Evolutionary conservation across 768 basidiomycete genomes (phyloP), one percentile per base, ranked within the genome.

Genomic region (Sporobolomyces roseus): DNA sequence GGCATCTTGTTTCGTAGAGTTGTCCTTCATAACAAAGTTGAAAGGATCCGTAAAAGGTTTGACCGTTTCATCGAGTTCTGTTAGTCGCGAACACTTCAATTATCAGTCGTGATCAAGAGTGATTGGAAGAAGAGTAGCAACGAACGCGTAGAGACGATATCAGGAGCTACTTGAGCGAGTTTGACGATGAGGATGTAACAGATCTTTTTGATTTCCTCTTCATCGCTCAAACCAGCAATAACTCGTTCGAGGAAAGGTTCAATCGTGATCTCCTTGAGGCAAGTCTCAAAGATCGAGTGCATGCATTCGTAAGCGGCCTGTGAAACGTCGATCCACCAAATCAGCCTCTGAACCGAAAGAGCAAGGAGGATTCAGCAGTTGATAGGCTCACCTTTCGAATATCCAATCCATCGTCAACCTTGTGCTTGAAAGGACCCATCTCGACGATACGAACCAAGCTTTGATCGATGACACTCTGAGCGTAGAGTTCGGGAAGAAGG

Each of bases 351-450:
- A 29, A 33, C 16, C n/a, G 35, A 33, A 16, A 32, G 56, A 50
- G 12, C 14, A 14, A 10, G 1, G 25, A 3, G 29, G 35, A 25
- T 48, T 25, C n/a, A 8, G 48, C 23, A 27, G 63, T 53, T 19
- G 6, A 3, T 41, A 13, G 29, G 21, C 41, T 29, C 36, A 75
- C 68, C 68, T 97, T 98, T 66, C 96, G 86, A 27, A 93, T 87
- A 71, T 98, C 94, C 46, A 98, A 83, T 54, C 96, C 96, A 72
- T 98, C 93, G 75, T 99, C 96, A 60, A 96, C 91, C 77, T 90
- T 92, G 80, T 94, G 91, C 32, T 88, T 90, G 92, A 92, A 96
- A 3, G 93, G 92, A 27, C 93, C 92, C 93, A 96, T 96, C 77
- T 92, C 90, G 17, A 96, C 92, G 2, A 89, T 90, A 35, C 89